phyloP scores from a whole-genome alignment of 345 rosid species.

The Theobroma cacao region DNA sequence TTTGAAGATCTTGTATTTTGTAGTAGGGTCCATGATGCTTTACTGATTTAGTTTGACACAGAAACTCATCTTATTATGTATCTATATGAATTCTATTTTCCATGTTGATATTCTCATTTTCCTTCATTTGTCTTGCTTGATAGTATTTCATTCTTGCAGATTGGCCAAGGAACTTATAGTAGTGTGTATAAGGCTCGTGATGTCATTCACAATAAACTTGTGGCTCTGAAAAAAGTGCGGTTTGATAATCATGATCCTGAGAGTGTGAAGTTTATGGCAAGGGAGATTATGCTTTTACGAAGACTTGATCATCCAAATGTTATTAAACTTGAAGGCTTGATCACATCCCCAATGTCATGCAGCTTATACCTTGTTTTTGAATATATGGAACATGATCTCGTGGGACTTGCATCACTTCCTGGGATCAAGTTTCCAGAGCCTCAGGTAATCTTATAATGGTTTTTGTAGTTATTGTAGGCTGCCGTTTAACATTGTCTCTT shows the following conservation, averaged over 20 bases:
- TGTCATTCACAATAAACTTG: conserved; percentile 57
- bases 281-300: conserved; percentile 83
- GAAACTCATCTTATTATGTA: not conserved
- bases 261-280: conserved; percentile 88
- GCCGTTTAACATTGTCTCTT: not conserved
- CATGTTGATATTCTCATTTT: conserved; percentile 7
- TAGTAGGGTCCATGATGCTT: not conserved
- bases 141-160: conserved; percentile 47
- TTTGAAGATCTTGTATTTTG: not conserved
- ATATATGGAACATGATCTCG: conserved; percentile 98
- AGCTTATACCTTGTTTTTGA: conserved; percentile 90
- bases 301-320: conserved; percentile 90
- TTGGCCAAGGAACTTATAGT: conserved; percentile 98
- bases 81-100: not conserved
- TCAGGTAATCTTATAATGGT: conserved; percentile 53
- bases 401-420: conserved; percentile 83
- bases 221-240: conserved; percentile 81
- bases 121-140: not conserved
- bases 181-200: conserved; percentile 90
- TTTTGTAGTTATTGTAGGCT: not conserved
- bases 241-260: conserved; percentile 81
- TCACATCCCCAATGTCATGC: conserved; percentile 71
- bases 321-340: conserved; percentile 86
- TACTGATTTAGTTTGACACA: not conserved
- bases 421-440: conserved; percentile 81